Evolutionary conservation across 139 green algal species (phyloP).

Genomic region (Nannochloris sp.): DNA sequence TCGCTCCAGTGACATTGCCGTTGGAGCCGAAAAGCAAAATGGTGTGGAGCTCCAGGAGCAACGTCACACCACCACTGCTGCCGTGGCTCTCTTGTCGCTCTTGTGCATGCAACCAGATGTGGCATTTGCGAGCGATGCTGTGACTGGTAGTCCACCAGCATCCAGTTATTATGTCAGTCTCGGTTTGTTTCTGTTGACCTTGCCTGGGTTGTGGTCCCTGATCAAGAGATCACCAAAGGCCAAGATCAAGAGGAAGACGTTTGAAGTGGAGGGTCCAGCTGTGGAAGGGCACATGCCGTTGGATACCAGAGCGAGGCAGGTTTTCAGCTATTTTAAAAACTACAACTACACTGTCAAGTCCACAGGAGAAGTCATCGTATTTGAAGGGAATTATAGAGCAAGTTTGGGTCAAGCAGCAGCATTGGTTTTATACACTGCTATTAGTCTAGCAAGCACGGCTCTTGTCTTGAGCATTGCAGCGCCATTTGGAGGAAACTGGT

Average conservation of each 20-base stretch:
- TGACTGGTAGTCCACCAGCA: conserved; percentile 13
- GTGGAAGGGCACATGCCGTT: conserved; percentile 39
- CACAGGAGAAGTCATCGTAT: conserved; percentile 80
- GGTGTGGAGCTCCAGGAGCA: too few relatives aligned
- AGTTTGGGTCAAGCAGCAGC: conserved; percentile 69
- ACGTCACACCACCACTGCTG: too few relatives aligned
- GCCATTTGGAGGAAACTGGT: conserved; percentile 50
- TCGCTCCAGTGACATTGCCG: too few relatives aligned
- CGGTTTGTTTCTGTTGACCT: conserved; percentile 69
- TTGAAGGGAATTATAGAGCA: conserved; percentile 69
- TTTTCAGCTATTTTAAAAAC: conserved; percentile 69
- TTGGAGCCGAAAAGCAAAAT: too few relatives aligned
- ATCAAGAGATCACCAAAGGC: conserved; percentile 81
- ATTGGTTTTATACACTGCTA: conserved; percentile 75
- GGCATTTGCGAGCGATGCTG: not conserved
- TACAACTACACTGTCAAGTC: conserved; percentile 77
- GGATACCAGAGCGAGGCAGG: conserved; percentile 52
- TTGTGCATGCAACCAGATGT: not conserved
- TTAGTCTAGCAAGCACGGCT: conserved; percentile 56
- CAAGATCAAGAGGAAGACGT: conserved; percentile 64
- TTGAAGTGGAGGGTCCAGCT: conserved; percentile 61
- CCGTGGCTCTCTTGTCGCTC: too few relatives aligned
- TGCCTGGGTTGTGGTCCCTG: conserved; percentile 77
- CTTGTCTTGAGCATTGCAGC: conserved; percentile 70
- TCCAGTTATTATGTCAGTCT: conserved; percentile 74